phyloP scores from a whole-genome alignment of 176 grass and related monocot species.

The Dendrocalamus sinicus region DNA sequence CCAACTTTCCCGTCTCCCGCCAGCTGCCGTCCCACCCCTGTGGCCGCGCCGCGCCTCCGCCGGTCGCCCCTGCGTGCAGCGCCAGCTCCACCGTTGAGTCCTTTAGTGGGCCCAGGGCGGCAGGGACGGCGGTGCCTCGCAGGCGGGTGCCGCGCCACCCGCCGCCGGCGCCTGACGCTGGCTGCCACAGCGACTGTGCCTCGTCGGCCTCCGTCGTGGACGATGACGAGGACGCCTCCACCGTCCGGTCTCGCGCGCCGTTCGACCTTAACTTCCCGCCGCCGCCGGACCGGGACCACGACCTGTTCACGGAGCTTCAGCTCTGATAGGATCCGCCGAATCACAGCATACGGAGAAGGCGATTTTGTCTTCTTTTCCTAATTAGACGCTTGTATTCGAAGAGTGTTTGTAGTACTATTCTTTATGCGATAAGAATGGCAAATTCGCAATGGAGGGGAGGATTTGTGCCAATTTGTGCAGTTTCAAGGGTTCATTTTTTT shows the following conservation, averaged over 20 bases:
- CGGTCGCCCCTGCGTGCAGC: slow-evolving; percentile 48
- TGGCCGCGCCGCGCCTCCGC: no score
- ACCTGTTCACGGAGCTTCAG: slow-evolving; percentile 47
- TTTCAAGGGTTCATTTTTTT: slow-evolving; percentile 13
- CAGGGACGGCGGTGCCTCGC: not conserved
- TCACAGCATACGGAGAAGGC: not conserved
- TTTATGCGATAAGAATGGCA: slow-evolving; percentile 37
- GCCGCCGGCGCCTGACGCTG: not conserved
- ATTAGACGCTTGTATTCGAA: slow-evolving; percentile 18
- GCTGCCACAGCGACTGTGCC: slow-evolving; percentile 63
- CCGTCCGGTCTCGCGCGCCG: not conserved
- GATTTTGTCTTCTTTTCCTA: slow-evolving; percentile 23
- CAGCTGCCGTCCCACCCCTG: not conserved
- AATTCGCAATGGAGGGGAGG: slow-evolving; percentile 7
- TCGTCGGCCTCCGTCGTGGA: slow-evolving; percentile 65
- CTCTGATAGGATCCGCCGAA: slow-evolving; percentile 39
- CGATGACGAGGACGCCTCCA: slow-evolving; percentile 50
- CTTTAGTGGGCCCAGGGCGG: slow-evolving; percentile 25
- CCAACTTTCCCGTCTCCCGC: slow-evolving; percentile 43
- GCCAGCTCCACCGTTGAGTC: slow-evolving; percentile 61
- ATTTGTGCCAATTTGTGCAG: not conserved
- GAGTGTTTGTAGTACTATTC: slow-evolving; percentile 27
- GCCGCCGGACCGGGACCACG: slow-evolving; percentile 20
- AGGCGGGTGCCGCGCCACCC: not conserved
- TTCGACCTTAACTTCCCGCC: slow-evolving; percentile 58